Evolutionary conservation across 345 rosid species (phyloP).

Genomic region (Excoecaria cochinchinensis): DNA sequence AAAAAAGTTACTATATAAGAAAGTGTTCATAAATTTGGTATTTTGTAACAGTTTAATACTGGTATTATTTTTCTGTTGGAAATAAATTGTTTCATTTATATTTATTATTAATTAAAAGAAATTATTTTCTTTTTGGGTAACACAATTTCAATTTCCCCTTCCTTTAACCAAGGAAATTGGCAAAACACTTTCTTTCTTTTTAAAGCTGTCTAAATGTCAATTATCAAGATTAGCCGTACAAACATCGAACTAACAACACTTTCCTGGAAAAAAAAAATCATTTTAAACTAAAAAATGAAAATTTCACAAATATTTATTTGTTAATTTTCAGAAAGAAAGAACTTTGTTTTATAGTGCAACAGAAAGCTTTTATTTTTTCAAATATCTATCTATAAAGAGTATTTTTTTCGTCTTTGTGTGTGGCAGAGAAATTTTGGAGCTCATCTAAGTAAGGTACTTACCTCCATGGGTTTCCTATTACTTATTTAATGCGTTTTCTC

Average conservation of each 20-base stretch:
- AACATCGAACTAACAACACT: background rate
- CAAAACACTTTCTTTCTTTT: too few species aligned
- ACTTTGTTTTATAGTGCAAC: background rate
- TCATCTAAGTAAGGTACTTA: background rate
- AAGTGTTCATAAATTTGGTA: too few species aligned
- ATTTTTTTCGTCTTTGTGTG: background rate
- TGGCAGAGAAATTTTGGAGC: background rate
- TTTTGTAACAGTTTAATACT: too few species aligned
- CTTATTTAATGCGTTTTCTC: conserved; percentile 2
- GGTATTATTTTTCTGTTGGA: too few species aligned
- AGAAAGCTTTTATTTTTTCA: background rate
- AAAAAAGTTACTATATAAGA: too few species aligned
- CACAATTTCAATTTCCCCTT: too few species aligned
- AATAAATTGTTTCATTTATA: too few species aligned
- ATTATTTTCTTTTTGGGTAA: too few species aligned
- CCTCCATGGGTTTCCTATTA: background rate
- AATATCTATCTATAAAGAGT: background rate
- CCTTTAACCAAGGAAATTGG: too few species aligned
- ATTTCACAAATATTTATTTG: background rate
- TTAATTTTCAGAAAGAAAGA: background rate
- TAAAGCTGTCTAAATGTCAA: too few species aligned
- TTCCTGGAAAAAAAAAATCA: background rate
- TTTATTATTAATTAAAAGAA: too few species aligned
- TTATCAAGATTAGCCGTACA: too few species aligned
- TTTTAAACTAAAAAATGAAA: background rate